Evolutionary conservation across 78 protist species (phyloP), one percentile per base, ranked within the genome.

Genomic region (Monocercomonoides exilis): DNA sequence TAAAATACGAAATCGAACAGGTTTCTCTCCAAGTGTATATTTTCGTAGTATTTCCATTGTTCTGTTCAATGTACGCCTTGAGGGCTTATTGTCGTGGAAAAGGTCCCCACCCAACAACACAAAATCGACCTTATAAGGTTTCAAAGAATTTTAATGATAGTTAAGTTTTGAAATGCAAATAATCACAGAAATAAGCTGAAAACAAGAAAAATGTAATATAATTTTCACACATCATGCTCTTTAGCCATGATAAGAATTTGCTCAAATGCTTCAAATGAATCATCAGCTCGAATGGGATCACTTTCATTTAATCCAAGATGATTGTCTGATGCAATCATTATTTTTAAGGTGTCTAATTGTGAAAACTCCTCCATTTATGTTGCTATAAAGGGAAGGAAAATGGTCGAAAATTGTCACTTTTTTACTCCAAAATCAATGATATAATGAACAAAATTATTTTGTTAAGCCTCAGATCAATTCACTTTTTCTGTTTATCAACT

Each of bases 11-110:
- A 93, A 45, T 21, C 44, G 46, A 6, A 93, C 89, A 35, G 91
- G 90, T 3, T 89, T 34, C 32, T 89, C 88, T 11, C 98, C 99
- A 29, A 96, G n/a, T 90, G 93, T 88, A 80, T 95, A 91, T 43
- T 87, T 89, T 43, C 97, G 91, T 33, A 97, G 45, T 2, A 97
- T 38, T 44, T 88, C 91, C 91, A 95, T 90, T 0, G 93, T 87
- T 5, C 92, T 36, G n/a, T 91, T 46, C 43, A 97, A 32, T 35
- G 92, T 45, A 2, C 41, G 2, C 2, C 98, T 70, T 1, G 98
- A 90, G 0, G 99, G 99, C 91, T 95, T 92, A 89, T 96, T 96
- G 64, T 96, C 97, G 86, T 98, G 97, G 88, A 98, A 98, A 2
- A 98, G 82, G 77, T 98, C 99, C 21, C 99, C 99, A 0, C 98